Conservation (phyloP, 805 yeast genomes). For the Kluyveromyces lactis region DNA sequence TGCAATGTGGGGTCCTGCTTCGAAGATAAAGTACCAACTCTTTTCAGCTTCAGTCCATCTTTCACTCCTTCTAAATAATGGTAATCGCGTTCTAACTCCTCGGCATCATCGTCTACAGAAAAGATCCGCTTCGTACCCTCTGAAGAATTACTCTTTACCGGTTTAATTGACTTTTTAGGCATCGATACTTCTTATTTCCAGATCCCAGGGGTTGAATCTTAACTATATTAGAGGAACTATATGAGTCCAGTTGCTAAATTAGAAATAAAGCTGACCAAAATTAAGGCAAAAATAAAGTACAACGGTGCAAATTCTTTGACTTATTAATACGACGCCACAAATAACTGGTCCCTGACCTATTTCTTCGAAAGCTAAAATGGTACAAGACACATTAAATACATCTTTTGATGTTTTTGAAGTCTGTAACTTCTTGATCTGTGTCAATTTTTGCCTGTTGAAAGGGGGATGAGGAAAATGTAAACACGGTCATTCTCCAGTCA, state of each 20-base stretch:
- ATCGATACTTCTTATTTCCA: background rate
- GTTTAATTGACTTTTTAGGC: slow-evolving; percentile 15
- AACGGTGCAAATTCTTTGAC: background rate
- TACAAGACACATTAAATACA: too few species aligned
- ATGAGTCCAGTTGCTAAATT: background rate
- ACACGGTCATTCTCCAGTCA: too few species aligned
- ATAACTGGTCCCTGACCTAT: too few species aligned
- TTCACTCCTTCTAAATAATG: slow-evolving; percentile 65
- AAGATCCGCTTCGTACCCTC: slow-evolving; percentile 37
- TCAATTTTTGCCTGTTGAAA: too few species aligned
- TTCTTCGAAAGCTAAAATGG: too few species aligned
- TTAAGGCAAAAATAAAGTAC: background rate
- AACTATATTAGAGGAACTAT: too few species aligned
- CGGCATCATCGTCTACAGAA: slow-evolving; percentile 76
- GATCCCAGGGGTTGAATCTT: too few species aligned
- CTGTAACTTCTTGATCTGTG: too few species aligned
- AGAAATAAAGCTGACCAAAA: background rate
- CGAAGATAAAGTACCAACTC: background rate
- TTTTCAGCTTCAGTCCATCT: slow-evolving; percentile 49
- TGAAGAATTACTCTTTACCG: slow-evolving; percentile 8
- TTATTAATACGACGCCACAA: too few species aligned
- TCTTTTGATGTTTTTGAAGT: too few species aligned
- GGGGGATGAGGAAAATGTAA: too few species aligned
- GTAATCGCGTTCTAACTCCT: slow-evolving; percentile 56
- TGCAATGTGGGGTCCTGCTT: background rate